Evolutionary conservation across 768 basidiomycete genomes (phyloP).

Genomic region (Russula compacta): DNA sequence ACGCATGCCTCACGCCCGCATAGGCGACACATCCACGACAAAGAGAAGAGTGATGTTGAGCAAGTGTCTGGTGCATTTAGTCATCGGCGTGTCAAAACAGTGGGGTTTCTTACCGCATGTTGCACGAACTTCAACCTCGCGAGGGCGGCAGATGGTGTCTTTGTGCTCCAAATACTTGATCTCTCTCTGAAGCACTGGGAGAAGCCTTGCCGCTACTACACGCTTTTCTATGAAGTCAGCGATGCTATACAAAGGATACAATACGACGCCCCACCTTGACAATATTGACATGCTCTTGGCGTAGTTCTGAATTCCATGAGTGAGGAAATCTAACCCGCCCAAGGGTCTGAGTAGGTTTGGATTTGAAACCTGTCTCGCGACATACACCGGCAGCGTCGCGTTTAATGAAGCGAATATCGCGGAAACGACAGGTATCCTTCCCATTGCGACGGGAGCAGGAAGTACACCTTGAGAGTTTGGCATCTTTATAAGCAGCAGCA

Average conservation of each 20-base stretch:
- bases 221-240: slow-evolving; percentile 32
- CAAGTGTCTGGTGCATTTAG: slow-evolving; percentile 62
- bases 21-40: slow-evolving; percentile 78
- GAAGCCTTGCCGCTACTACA: slow-evolving; percentile 55
- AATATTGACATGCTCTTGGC: slow-evolving; percentile 45
- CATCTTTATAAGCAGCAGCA: slow-evolving; percentile 14
- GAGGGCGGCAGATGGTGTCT: slow-evolving; percentile 57
- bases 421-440: slow-evolving; percentile 78
- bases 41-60: slow-evolving; percentile 84
- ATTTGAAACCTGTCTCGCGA: slow-evolving; percentile 50
- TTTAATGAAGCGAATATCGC: slow-evolving; percentile 67
- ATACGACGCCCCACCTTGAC: slow-evolving; percentile 38
- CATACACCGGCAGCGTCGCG: slow-evolving; percentile 48
- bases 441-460: slow-evolving; percentile 81
- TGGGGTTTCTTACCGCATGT: slow-evolving; percentile 58
- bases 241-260: slow-evolving; percentile 6
- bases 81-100: slow-evolving; percentile 11
- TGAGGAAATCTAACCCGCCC: slow-evolving; percentile 7
- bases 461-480: slow-evolving; percentile 64
- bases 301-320: slow-evolving; percentile 8
- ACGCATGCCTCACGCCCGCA: slow-evolving; percentile 87
- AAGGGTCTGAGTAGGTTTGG: slow-evolving; percentile 1
- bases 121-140: slow-evolving; percentile 76
- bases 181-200: slow-evolving; percentile 61
- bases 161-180: slow-evolving; percentile 43